phyloP scores from a whole-genome alignment of 306 rosid genomes.

The Alnus rubra region DNA sequence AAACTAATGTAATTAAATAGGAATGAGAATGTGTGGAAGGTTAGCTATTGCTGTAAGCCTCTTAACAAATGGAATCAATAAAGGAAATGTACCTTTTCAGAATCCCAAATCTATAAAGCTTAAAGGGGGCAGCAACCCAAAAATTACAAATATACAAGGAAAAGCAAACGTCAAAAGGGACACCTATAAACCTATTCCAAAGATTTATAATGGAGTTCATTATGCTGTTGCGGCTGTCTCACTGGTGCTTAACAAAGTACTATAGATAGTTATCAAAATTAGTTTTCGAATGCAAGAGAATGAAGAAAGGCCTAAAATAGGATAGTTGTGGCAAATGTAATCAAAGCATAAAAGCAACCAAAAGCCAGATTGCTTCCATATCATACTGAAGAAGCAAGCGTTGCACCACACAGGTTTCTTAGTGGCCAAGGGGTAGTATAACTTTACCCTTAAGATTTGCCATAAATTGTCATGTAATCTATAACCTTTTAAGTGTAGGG shows the following conservation, averaged over 20 bases:
- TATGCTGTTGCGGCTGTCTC: slow-evolving; percentile 1
- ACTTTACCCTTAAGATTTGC: no score
- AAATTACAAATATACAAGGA: slow-evolving; percentile 12
- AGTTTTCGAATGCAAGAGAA: neutral
- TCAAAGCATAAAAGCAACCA: neutral
- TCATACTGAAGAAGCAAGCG: slow-evolving; percentile 1
- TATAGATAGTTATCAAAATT: neutral
- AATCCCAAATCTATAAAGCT: slow-evolving; percentile 23
- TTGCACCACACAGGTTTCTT: neutral
- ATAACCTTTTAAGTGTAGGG: no score
- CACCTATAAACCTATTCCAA: slow-evolving; percentile 3
- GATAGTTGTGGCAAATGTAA: neutral
- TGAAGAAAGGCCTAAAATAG: neutral
- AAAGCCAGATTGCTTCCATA: neutral
- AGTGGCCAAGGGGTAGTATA: neutral
- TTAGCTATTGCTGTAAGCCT: neutral
- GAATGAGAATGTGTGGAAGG: neutral
- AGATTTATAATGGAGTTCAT: neutral
- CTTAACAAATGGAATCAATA: slow-evolving; percentile 5
- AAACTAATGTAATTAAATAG: neutral
- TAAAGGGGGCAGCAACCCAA: slow-evolving; percentile 10
- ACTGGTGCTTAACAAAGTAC: slow-evolving; percentile 4
- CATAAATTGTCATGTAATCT: no score
- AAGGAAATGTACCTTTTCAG: slow-evolving; percentile 2
- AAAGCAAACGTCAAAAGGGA: slow-evolving; percentile 14